These are phyloP conservation scores for Vanderwaltozyma verrucispora DNA, from an alignment of 805 yeast species.

Conservation along the genomic window DNA sequence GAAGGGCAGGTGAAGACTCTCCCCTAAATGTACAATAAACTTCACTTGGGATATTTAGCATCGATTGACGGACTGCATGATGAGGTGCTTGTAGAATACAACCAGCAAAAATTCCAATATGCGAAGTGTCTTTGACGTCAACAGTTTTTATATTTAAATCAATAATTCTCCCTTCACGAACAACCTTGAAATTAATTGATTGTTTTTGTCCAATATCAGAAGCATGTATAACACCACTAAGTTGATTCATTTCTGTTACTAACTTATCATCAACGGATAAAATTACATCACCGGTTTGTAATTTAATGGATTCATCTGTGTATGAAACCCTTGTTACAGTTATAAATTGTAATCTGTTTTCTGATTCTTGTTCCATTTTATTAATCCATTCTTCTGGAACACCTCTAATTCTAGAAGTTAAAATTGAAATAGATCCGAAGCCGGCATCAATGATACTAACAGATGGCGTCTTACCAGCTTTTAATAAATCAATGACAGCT, in stretches of 20 bases:
- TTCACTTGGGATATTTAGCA: conserved; percentile 64
- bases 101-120: conserved; percentile 75
- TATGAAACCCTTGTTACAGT: conserved; percentile 59
- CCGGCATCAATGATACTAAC: conserved; percentile 72
- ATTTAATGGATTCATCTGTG: conserved; percentile 29
- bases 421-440: conserved; percentile 53
- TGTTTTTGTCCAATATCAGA: conserved; percentile 32
- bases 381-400: conserved; percentile 78
- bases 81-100: conserved; percentile 81
- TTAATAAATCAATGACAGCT: conserved; percentile 45
- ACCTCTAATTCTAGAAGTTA: conserved; percentile 76
- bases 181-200: conserved; percentile 47
- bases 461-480: conserved; percentile 40
- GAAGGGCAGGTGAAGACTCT: conserved; percentile 79
- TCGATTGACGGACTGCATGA: conserved; percentile 80
- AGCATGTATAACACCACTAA: conserved; percentile 33
- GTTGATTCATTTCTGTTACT: conserved; percentile 58
- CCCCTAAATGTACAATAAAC: conserved; percentile 73
- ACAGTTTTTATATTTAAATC: conserved; percentile 56
- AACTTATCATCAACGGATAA: conserved; percentile 56
- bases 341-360: conserved; percentile 63
- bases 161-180: conserved; percentile 58
- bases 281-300: conserved; percentile 63
- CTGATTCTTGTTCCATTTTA: conserved; percentile 49
- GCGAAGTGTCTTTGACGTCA: conserved; percentile 50